phyloP scores from a whole-genome alignment of 2,329 filamentous ascomycete genomes.

The Trichoderma sp. region DNA sequence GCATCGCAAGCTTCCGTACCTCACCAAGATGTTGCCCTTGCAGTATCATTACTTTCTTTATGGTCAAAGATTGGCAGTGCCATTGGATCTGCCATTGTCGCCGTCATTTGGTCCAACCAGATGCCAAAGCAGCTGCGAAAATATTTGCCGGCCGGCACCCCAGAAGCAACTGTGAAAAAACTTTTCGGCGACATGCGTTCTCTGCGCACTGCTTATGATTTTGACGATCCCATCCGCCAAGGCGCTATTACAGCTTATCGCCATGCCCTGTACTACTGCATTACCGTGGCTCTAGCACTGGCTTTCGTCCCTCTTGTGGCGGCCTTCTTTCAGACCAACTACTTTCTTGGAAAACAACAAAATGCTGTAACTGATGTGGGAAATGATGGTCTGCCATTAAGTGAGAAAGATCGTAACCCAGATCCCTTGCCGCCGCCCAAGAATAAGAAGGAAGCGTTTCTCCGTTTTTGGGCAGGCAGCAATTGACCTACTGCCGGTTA shows the following conservation, averaged over 20 bases:
- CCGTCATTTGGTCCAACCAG: constrained; percentile 37
- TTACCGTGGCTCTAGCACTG: constrained; percentile 32
- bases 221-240: constrained; percentile 34
- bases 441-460: constrained; percentile 27
- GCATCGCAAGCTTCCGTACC: constrained; percentile 40
- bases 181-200: constrained; percentile 35
- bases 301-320: constrained; percentile 35
- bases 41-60: constrained; percentile 35
- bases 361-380: constrained; percentile 31
- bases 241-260: constrained; percentile 34
- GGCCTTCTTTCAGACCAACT: constrained; percentile 40
- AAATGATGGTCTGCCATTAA: constrained; percentile 26
- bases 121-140: constrained; percentile 27
- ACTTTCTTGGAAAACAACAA: constrained; percentile 32
- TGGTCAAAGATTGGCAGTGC: constrained; percentile 38
- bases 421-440: constrained; percentile 22
- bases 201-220: constrained; percentile 32
- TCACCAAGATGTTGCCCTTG: constrained; percentile 36
- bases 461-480: constrained; percentile 29
- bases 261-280: constrained; percentile 35
- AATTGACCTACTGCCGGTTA: not conserved
- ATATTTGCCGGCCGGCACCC: constrained; percentile 24
- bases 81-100: constrained; percentile 36
- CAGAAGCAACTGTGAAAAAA: constrained; percentile 26
- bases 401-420: constrained; percentile 24